Base-by-base conservation (phyloP, 768 basidiomycete species). In the Lactarius deliciosus region DNA sequence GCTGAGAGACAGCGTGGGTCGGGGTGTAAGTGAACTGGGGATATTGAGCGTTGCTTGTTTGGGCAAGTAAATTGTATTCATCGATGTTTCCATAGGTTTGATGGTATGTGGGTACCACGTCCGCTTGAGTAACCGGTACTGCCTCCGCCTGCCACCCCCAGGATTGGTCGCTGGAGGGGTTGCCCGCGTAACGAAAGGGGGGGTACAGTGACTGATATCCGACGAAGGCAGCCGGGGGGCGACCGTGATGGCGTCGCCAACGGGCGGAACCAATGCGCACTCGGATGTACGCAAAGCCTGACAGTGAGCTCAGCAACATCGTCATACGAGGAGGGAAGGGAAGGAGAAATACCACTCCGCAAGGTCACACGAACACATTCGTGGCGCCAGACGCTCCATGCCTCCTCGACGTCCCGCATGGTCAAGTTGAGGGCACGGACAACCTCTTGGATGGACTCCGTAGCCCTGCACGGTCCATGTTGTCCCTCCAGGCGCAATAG, bases 231-330 rank as follows among this genome's bases (percentile, higher is more conserved):
- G 66, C 25, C 0, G 53, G 16, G 16, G 47, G 18, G 0, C 41
- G 61, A 8, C 66, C 66, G 5, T 30, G 50, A 13, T 64, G 13
- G 22, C 57, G 62, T 1, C 66, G 50, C 40, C 32, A 67, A 15
- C 34, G 1, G 6, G 66, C 66, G 0, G 66, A 41, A 0, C 7
- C 7, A 10, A 67, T 43, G 20, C 66, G 66, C 2, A 18, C 13
- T n/a, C 43, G 43, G 11, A 38, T 28, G 16, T 67, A 67, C 22
- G 7, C 13, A 8, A 67, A 67, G 3, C 66, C 66, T 67, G 13
- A 10, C 22, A 18, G n/a, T 18, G 50, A 16, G 11, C 1, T 41
- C n/a, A 32, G 25, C 5, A 7, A 40, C n/a, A 18, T n/a, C 3
- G 3, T 22, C 13, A n/a, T 36, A 28, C 13, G 25, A 38, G 15